Evolutionary conservation across 2,329 filamentous ascomycete genomes (phyloP), one percentile per base, ranked within the genome.

Genomic region (Ilyonectria mors-panacis): DNA sequence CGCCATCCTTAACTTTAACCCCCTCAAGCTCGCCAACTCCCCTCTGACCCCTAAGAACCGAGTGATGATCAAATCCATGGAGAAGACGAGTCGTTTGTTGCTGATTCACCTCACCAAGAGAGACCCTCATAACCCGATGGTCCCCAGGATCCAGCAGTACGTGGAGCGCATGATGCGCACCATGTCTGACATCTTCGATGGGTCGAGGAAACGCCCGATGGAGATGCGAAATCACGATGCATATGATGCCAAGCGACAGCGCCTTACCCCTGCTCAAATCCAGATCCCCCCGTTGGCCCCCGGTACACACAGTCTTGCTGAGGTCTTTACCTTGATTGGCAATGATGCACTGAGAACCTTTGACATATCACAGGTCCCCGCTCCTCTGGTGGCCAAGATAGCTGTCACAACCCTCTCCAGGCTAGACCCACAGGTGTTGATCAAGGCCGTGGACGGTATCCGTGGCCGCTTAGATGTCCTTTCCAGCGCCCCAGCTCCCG

Each of bases 61-160:
- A 74, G 92, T 99, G 66, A 89, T 95, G 74, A 88, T 97, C 68
- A 94, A 92, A 81, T 98, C 95, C 6, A 96, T 99, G 90, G 95
- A 98, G 80, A 94, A 97, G 78, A 99, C 96, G 26, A 93, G 93
- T 3, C 89, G 94, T 75, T 90, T 94, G 72, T 84, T 99, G 53
- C 86, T 98, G 44, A 88, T 95, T 59, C 95, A 98, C 80, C 85
- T 97, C 59, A 85, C 92, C 72, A 95, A 95, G 83, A 94, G 95
- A 76, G 94, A 96, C 73, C 93, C 93, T 2, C 92, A 93, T 62
- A 93, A 94, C 73, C 91, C 93, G 1, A 85, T 94, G 59, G 87
- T 88, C 23, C 87, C 87, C 0, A 92, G 93, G 68, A 96, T 99
- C 79, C 93, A 97, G 74, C 93, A 96, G 77, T 92, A 97, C 76